Conservation (phyloP, 495 filamentous ascomycete species). For the Penicillium argentinense region DNA sequence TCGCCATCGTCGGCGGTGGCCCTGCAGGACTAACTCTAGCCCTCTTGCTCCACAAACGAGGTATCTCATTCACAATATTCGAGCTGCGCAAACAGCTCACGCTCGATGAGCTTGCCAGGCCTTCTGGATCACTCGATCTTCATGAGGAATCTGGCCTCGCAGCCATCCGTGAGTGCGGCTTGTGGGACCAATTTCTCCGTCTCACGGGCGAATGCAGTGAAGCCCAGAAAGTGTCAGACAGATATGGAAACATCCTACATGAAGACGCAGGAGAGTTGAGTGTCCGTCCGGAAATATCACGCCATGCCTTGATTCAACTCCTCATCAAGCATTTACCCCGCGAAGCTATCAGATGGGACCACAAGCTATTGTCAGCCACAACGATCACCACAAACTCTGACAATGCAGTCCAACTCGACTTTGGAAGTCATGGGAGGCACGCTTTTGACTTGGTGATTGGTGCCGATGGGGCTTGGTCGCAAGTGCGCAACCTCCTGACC, state of each 20-base stretch:
- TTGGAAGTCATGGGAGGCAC: conserved; percentile 25
- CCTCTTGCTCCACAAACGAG: conserved; percentile 48
- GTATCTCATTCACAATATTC: conserved; percentile 51
- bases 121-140: conserved; percentile 59
- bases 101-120: conserved; percentile 19
- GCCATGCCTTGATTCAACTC: conserved; percentile 36
- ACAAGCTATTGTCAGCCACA: conserved; percentile 29
- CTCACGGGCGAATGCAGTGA: conserved; percentile 35
- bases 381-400: not conserved
- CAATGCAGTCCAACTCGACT: conserved; percentile 27
- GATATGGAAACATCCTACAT: conserved; percentile 40
- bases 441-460: conserved; percentile 58
- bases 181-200: conserved; percentile 47
- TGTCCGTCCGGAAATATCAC: conserved; percentile 50
- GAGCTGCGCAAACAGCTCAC: conserved; percentile 47
- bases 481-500: conserved; percentile 49
- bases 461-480: conserved; percentile 63
- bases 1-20: conserved; percentile 60
- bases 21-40: conserved; percentile 58
- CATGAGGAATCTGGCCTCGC: conserved; percentile 50
- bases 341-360: conserved; percentile 45
- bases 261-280: conserved; percentile 14
- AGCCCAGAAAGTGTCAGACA: conserved; percentile 32
- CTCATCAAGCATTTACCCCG: conserved; percentile 37
- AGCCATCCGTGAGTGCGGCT: conserved; percentile 51